Base-by-base conservation (phyloP, 1,139 yeast genomes). In the Yamadazyma diddensiae region DNA sequence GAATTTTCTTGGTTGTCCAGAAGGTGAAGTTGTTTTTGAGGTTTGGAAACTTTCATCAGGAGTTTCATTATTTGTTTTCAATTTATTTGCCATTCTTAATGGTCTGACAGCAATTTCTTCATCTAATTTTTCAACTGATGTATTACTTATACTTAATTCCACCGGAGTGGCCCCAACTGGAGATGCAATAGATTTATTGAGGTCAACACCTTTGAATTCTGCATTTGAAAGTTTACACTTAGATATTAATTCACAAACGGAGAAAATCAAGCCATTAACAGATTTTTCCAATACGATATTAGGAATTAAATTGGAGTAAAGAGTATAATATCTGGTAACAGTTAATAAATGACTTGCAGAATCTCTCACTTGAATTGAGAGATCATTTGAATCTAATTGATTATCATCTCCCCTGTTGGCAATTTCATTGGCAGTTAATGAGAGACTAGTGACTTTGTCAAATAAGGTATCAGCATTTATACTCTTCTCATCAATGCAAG, bases 321-420 rank as follows among this genome's bases (percentile, higher is more conserved):
- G 62, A 1, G 86, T 79, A 55, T 68, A 85, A 52, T 87, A 87
- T 49, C 96, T 73, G 0, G 94, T 75, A 0, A 92, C 75, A 4
- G 95, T 79, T 30, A 90, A 77, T 1, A 82, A 73, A 59, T 83
- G 88, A 18, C 88, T 79, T 10, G 85, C 75, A 0, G 94, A 72
- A 31, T 83, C 84, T 36, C 86, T 74, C 11, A 82, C 68, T 28
- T 77, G 56, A 4, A 56, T 43, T 1, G 69, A 43, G 47, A 59
- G 39, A 49, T 62, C 58, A 53, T 62, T 50, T 45, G 67, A 42
- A 55, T 59, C 52, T 50, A 67, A 40, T 13, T 58, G 55, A 15
- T 52, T 49, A 23, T 45, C 43, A 28, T 70, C 68, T 15, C 72
- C 74, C 39, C 63, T 70, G 15, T 55, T 52, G 1, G 79, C 72